Percentiles rank a stretch among this genome's conserved stretches.
phyloP scores from a whole-genome alignment of 257 asterid species.

The Salvia miltiorrhiza region DNA sequence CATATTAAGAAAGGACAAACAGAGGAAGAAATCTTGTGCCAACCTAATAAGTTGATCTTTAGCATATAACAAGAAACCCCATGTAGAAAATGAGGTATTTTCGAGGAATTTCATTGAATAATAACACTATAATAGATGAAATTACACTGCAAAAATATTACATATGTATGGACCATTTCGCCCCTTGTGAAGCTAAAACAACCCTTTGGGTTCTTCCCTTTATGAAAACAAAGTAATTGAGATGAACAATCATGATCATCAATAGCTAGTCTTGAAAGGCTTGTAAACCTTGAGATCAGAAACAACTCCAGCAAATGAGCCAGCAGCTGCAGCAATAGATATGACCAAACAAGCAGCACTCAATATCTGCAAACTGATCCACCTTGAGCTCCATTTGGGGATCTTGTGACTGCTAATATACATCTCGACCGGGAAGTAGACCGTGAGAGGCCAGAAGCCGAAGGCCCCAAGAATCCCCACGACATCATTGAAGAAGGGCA shows the following conservation, averaged over 20 bases:
- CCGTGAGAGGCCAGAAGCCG: conserved; percentile 45
- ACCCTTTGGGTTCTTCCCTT: neutral
- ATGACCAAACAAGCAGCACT: conserved; percentile 38
- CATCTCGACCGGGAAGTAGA: conserved; percentile 51
- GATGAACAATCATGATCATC: neutral
- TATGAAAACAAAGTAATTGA: conserved; percentile 1
- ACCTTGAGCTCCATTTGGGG: conserved; percentile 32
- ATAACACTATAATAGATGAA: neutral
- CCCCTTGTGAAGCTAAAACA: neutral
- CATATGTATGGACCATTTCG: neutral
- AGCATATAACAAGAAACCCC: neutral
- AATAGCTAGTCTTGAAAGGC: conserved; percentile 38
- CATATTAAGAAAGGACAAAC: neutral
- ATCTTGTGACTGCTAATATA: conserved; percentile 31
- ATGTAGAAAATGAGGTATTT: neutral
- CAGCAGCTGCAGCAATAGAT: conserved; percentile 49
- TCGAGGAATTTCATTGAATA: neutral
- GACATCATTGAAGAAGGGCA: conserved; percentile 50
- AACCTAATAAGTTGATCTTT: neutral
- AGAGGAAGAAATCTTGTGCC: neutral
- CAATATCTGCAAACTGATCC: conserved; percentile 40
- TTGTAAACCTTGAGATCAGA: conserved; percentile 30
- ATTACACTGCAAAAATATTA: conserved; percentile 10
- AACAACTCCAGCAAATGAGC: conserved; percentile 49
- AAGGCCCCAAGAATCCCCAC: conserved; percentile 45